Percentiles rank a stretch among this genome's conserved stretches.
Evolutionary conservation across 208 protist species (phyloP).

Genomic region (Acanthamoeba healyi): DNA sequence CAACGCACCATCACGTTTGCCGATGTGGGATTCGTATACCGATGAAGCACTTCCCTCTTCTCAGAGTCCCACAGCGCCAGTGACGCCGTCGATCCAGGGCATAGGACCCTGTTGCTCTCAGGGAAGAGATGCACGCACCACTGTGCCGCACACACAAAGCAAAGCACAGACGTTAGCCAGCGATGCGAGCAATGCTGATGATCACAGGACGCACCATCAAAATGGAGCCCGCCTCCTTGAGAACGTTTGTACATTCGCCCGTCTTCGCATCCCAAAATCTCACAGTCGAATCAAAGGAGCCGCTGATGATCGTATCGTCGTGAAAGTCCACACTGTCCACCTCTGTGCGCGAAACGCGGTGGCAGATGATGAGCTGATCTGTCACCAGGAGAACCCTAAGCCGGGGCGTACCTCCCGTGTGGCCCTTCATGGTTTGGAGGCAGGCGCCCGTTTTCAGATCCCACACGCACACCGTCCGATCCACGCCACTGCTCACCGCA

Average conservation of each 20-base stretch:
- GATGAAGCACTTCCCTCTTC: conserved; percentile 43
- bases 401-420: background rate
- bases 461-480: conserved; percentile 60
- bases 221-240: conserved; percentile 27
- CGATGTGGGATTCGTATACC: conserved; percentile 22
- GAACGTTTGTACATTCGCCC: conserved; percentile 33
- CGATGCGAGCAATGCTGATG: no score
- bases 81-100: background rate
- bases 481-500: conserved; percentile 46
- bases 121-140: conserved; percentile 60
- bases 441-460: conserved; percentile 24
- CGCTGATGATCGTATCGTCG: conserved; percentile 35
- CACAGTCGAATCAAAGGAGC: conserved; percentile 50
- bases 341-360: background rate
- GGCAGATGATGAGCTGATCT: background rate
- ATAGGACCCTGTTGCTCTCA: conserved; percentile 52
- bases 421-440: conserved; percentile 33
- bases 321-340: conserved; percentile 58
- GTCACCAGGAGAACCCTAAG: background rate
- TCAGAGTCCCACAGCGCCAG: conserved; percentile 57
- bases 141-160: background rate
- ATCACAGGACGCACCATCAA: background rate
- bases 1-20: conserved; percentile 52
- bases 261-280: conserved; percentile 44
- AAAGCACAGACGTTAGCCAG: no score